Base-by-base conservation (phyloP, 306 rosid genomes). In the Sicyos baderoa region DNA sequence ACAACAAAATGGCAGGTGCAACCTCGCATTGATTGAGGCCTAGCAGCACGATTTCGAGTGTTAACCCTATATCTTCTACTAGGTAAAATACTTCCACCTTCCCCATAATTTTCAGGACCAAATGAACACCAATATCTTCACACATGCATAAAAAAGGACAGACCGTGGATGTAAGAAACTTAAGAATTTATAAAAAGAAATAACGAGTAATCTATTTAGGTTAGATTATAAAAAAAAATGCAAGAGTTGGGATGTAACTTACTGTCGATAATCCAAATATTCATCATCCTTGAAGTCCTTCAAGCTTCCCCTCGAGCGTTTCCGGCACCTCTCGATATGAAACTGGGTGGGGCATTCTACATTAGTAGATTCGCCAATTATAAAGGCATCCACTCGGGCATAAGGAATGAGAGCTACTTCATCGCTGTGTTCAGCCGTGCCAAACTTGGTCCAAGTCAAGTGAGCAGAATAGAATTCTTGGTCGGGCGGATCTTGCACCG, bases 21-120 rank as follows among this genome's bases (percentile, higher is more conserved):
- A 27, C 97, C 97, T 35, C 94, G 88, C 97, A 90, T 93, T 59
- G 94, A 93, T 84, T 90, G 96, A 79, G 99, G 97, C 81, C 97
- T 89, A 75, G 99, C 97, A 73, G 97, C 99, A 72, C 90, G 97
- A 75, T 93, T 93, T 79, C 97, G 86, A 32, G 98, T 93, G 76
- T 93, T 93, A 45, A 93, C 94, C 57, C 97, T 86, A 79, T 89
- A 88, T 83, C 88, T 89, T 76, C 99, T 76, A 75, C 99, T 90
- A 55, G 99, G 99, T 52, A 90, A 85, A 71, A 84, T 83, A 76
- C 88, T 78, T 37, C 98, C 96, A 74, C 95, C 94, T 80, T 89
- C 95, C 74, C 96, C 98, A 68, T 93, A 89, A 81, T 88, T 93
- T 83, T 93, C 97, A 23, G 98, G 97, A 75, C 98, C 97, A 69